phyloP scores from a whole-genome alignment of 345 rosid genomes.

The Lumnitzera littorea region DNA sequence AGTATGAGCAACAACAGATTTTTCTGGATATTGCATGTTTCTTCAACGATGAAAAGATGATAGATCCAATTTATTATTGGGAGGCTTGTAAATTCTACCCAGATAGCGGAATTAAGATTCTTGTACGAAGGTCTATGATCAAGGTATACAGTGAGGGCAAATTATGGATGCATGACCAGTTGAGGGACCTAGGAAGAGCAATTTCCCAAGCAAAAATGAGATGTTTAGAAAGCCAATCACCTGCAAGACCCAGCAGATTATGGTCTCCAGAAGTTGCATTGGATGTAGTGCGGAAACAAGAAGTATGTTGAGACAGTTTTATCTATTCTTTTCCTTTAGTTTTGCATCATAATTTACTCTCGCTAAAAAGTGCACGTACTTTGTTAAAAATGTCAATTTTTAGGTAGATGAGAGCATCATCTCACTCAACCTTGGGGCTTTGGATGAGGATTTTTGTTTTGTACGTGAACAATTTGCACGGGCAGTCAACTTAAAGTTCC shows the following conservation, averaged over 20 bases:
- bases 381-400: not conserved
- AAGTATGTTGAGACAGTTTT: too few relatives aligned
- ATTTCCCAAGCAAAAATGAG: too few relatives aligned
- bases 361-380: too few relatives aligned
- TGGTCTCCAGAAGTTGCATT: too few relatives aligned
- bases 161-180: conserved; percentile 1
- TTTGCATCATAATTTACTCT: too few relatives aligned
- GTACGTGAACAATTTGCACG: not conserved
- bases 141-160: not conserved
- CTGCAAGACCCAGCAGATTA: too few relatives aligned
- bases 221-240: too few relatives aligned
- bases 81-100: not conserved
- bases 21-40: conserved; percentile 2
- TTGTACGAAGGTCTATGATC: not conserved
- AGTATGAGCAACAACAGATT: not conserved
- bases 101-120: not conserved
- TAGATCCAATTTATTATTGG: not conserved
- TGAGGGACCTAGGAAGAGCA: too few relatives aligned
- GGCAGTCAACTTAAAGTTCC: not conserved
- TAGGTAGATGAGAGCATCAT: not conserved
- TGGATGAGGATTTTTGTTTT: not conserved
- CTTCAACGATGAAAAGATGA: not conserved
- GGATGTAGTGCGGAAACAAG: too few relatives aligned
- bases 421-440: not conserved
- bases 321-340: too few relatives aligned